These are phyloP conservation scores for Kodamaea ohmeri DNA, from an alignment of 1,139 yeast genomes.

Conservation along the genomic window DNA sequence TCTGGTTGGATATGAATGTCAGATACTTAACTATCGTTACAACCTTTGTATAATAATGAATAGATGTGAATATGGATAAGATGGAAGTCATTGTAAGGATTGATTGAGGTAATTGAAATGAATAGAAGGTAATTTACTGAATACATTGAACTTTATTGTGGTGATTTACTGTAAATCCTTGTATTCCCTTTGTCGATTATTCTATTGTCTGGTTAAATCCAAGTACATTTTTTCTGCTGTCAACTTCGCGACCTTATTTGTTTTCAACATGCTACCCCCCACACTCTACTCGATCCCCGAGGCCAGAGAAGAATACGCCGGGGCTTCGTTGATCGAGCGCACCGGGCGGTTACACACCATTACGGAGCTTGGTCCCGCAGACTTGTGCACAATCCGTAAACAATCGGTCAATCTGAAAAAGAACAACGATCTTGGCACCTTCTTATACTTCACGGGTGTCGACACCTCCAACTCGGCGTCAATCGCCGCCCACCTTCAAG, in stretches of 20 bases:
- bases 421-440: constrained; percentile 47
- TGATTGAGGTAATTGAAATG: no score
- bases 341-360: constrained; percentile 49
- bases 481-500: constrained; percentile 70
- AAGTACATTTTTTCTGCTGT: no score
- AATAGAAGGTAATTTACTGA: no score
- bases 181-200: no score
- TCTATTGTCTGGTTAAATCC: no score
- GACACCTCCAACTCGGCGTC: constrained; percentile 58
- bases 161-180: no score
- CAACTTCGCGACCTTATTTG: neutral
- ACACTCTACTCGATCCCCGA: constrained; percentile 48
- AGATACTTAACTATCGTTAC: no score
- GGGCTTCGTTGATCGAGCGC: constrained; percentile 51
- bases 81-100: no score
- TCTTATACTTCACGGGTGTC: constrained; percentile 55
- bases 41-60: no score
- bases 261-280: constrained; percentile 36
- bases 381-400: constrained; percentile 70
- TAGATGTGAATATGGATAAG: no score
- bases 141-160: no score
- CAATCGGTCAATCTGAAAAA: constrained; percentile 41
- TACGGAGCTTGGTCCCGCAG: constrained; percentile 80
- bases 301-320: constrained; percentile 51
- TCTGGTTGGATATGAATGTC: no score